phyloP scores from a whole-genome alignment of 495 filamentous ascomycete species.

The Aspergillus affinis region DNA sequence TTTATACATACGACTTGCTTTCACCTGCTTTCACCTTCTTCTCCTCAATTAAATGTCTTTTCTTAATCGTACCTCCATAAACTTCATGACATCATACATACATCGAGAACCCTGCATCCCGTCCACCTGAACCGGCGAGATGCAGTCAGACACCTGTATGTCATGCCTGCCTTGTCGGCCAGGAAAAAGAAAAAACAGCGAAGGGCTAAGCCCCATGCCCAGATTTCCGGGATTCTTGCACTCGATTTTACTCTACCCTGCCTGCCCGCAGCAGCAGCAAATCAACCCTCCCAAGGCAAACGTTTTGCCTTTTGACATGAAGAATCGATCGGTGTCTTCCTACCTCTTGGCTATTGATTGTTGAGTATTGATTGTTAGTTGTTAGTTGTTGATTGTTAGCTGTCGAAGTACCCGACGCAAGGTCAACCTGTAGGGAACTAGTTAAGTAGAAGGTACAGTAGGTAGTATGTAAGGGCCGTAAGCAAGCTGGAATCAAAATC shows the following conservation, averaged over 20 bases:
- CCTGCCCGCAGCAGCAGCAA: too few relatives aligned
- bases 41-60: not conserved
- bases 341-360: not conserved
- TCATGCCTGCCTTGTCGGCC: not conserved
- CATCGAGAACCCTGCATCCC: not conserved
- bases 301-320: not conserved
- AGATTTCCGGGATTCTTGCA: not conserved
- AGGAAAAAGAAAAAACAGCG: not conserved
- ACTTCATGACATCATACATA: conserved; percentile 4
- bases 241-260: too few relatives aligned
- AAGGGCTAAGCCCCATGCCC: not conserved
- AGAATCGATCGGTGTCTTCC: not conserved
- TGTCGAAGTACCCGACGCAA: not conserved
- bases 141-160: not conserved
- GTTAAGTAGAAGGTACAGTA: too few relatives aligned
- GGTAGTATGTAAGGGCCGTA: not conserved
- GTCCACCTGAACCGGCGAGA: not conserved
- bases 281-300: not conserved
- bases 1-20: not conserved
- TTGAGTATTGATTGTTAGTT: too few relatives aligned
- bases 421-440: not conserved
- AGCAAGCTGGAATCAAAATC: not conserved
- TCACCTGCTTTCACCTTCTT: too few relatives aligned
- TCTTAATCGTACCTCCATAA: not conserved
- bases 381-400: too few relatives aligned